Conservation (phyloP, 169 alveolate genomes). For the Plasmodium fragile region DNA sequence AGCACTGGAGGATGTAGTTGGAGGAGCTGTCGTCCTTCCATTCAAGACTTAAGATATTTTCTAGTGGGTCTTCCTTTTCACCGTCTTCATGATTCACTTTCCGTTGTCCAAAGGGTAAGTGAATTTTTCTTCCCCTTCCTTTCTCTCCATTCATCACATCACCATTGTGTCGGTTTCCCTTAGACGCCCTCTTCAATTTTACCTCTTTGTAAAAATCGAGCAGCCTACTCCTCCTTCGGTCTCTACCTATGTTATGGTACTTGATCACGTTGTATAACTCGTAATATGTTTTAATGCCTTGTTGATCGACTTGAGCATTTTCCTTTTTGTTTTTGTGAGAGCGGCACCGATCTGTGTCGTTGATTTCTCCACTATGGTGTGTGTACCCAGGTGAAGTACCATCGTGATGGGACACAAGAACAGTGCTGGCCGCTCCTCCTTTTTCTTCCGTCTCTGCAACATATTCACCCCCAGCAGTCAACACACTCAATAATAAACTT, state of each 20-base stretch:
- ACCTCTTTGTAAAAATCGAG: slow-evolving; percentile 34
- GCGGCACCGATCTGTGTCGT: neutral
- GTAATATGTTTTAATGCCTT: slow-evolving; percentile 16
- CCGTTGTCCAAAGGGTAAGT: neutral
- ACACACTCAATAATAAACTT: slow-evolving; percentile 5
- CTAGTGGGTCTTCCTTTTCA: neutral
- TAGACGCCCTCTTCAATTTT: neutral
- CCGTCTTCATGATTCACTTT: neutral
- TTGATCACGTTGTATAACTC: slow-evolving; percentile 36
- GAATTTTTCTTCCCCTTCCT: neutral
- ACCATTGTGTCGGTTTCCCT: neutral
- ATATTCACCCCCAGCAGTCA: neutral
- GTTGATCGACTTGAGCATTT: neutral
- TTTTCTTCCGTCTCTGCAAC: neutral
- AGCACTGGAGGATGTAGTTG: slow-evolving; percentile 16
- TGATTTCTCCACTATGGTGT: neutral
- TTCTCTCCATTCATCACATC: neutral
- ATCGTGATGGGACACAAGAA: neutral
- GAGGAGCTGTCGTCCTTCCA: neutral
- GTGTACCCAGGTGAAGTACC: neutral
- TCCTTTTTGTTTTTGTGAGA: neutral
- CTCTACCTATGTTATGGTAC: slow-evolving; percentile 18
- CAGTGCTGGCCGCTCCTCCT: neutral
- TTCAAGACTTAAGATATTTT: slow-evolving; percentile 6
- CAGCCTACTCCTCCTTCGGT: neutral